A percentile compares a stretch with the other conserved stretches of the same genome.
Evolutionary conservation across 805 yeast species (phyloP).

Genomic region (Candida quercuum): DNA sequence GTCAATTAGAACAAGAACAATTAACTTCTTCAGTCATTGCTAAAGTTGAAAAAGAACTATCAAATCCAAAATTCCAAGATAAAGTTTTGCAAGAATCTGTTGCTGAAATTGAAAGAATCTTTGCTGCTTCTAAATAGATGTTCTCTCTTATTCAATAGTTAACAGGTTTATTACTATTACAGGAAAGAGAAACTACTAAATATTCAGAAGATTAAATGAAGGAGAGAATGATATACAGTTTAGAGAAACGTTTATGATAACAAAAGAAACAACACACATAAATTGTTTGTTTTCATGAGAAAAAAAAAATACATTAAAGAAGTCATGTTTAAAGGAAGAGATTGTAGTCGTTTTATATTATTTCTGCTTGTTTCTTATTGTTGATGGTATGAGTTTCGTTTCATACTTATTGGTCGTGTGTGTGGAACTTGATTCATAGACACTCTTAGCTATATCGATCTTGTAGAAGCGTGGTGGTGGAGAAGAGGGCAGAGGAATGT

Average conservation of each 20-base stretch:
- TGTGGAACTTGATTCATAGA: conserved; percentile 1
- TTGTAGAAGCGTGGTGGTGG: conserved; percentile 19
- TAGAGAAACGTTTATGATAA: conserved; percentile 9
- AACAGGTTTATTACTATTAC: background rate
- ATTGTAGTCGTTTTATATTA: background rate
- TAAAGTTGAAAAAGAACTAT: conserved; percentile 80
- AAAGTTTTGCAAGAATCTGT: conserved; percentile 86
- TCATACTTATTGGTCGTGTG: conserved; percentile 5
- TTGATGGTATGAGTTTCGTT: conserved; percentile 6
- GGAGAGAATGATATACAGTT: background rate
- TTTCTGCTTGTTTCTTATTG: conserved; percentile 1
- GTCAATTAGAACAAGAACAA: conserved; percentile 94
- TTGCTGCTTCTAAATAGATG: conserved; percentile 34
- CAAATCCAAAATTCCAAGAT: conserved; percentile 90
- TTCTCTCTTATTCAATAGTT: background rate
- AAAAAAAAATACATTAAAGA: background rate
- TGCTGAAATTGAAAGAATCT: conserved; percentile 84
- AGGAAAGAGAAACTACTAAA: background rate
- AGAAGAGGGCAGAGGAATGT: conserved; percentile 27
- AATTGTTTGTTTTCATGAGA: conserved; percentile 1
- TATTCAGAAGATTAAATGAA: background rate
- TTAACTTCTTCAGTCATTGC: conserved; percentile 80
- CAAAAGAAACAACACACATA: background rate
- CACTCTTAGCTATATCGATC: conserved; percentile 1
- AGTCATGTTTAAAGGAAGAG: background rate